These are phyloP conservation scores for Pyricularia sp. DNA, from an alignment of 2,329 filamentous ascomycete species.

Conservation along the genomic window DNA sequence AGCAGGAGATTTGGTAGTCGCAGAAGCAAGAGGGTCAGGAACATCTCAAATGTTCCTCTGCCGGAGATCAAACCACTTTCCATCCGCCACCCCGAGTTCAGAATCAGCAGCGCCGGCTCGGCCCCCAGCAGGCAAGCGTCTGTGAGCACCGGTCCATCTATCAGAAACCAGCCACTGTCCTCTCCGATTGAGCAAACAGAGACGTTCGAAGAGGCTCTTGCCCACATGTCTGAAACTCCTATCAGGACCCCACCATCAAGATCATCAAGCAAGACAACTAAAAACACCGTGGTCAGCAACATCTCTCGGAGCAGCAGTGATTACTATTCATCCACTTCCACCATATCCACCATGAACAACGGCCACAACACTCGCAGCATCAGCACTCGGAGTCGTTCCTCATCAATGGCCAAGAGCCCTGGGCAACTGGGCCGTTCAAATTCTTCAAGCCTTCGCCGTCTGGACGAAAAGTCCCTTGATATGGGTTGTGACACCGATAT, in stretches of 20 bases:
- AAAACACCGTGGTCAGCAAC: not conserved
- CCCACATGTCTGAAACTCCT: not conserved
- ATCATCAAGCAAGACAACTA: not conserved
- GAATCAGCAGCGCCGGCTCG: not conserved
- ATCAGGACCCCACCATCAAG: not conserved
- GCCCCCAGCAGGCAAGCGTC: not conserved
- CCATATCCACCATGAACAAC: not conserved
- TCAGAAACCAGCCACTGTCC: not conserved
- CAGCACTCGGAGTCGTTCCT: not conserved
- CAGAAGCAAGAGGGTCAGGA: not conserved
- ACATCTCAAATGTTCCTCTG: not conserved
- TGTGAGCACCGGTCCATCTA: not conserved
- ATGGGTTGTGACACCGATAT: not conserved
- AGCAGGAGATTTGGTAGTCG: constrained; percentile 6
- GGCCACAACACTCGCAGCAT: not conserved
- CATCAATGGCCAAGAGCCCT: not conserved
- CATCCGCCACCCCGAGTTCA: not conserved
- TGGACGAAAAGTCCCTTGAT: not conserved
- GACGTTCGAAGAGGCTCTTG: not conserved
- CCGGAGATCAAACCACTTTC: not conserved
- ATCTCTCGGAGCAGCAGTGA: not conserved
- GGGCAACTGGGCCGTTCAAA: not conserved
- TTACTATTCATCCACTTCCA: not conserved
- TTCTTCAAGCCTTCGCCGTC: not conserved
- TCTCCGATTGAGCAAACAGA: not conserved